Percentiles rank a stretch among this genome's conserved stretches.
phyloP scores from a whole-genome alignment of 2,329 filamentous ascomycete genomes.

The Hyphodiscus sp. region DNA sequence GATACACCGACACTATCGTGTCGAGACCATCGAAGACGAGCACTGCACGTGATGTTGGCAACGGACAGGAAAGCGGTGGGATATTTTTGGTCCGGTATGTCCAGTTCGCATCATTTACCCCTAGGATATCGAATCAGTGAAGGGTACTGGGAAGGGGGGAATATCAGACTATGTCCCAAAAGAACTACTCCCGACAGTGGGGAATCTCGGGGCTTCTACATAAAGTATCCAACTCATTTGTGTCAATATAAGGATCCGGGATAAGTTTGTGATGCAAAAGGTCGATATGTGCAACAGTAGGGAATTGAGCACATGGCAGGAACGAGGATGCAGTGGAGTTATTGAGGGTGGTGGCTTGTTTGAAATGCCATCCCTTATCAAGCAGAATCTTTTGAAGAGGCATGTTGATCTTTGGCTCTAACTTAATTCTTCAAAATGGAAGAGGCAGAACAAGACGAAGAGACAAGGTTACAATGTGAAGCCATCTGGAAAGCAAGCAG shows the following conservation, averaged over 20 bases:
- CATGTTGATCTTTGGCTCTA: neutral
- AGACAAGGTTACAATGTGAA: neutral
- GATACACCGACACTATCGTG: conserved; percentile 44
- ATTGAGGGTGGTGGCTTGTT: conserved; percentile 36
- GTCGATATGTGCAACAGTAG: conserved; percentile 60
- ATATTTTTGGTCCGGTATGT: conserved; percentile 40
- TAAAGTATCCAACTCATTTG: conserved; percentile 52
- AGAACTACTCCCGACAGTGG: too few relatives aligned
- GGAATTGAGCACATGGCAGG: conserved; percentile 37
- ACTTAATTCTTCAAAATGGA: too few relatives aligned
- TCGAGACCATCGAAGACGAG: conserved; percentile 50
- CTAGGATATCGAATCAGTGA: too few relatives aligned
- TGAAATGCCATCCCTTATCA: conserved; percentile 52
- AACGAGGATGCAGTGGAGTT: conserved; percentile 11
- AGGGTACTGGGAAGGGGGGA: too few relatives aligned
- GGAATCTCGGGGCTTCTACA: conserved; percentile 23
- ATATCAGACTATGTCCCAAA: too few relatives aligned
- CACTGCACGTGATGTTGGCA: conserved; percentile 28
- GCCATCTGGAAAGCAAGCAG: too few relatives aligned
- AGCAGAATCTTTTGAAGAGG: conserved; percentile 34
- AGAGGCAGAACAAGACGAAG: too few relatives aligned
- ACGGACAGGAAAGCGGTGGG: conserved; percentile 24
- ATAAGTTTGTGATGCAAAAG: conserved; percentile 51
- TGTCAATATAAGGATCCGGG: conserved; percentile 51
- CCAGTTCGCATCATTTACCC: conserved; percentile 59